phyloP scores from a whole-genome alignment of 1,139 yeast species.

The Kodamaea anthophila region DNA sequence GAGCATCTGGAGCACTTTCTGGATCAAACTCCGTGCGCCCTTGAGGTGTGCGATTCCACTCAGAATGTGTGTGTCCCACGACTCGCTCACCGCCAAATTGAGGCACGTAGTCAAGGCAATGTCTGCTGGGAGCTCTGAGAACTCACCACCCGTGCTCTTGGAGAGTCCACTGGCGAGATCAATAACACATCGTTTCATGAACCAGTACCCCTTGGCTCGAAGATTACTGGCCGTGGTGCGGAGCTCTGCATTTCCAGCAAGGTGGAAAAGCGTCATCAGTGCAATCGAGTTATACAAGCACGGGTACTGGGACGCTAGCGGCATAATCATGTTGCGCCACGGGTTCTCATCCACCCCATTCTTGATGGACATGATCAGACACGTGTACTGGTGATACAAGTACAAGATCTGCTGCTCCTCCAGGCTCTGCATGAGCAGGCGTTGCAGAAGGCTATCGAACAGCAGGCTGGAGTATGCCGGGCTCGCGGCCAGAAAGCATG shows the following conservation, averaged over 20 bases:
- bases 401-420: conserved; percentile 34
- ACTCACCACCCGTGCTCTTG: conserved; percentile 12
- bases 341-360: conserved; percentile 63
- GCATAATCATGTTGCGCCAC: conserved; percentile 56
- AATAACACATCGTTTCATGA: conserved; percentile 55
- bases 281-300: conserved; percentile 59
- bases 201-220: conserved; percentile 45
- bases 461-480: too few relatives aligned
- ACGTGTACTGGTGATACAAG: conserved; percentile 42
- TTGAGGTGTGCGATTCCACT: conserved; percentile 63
- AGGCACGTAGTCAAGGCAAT: conserved; percentile 61
- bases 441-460: not conserved
- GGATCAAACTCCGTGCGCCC: conserved; percentile 61
- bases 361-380: conserved; percentile 57
- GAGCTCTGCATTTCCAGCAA: conserved; percentile 36
- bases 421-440: conserved; percentile 16
- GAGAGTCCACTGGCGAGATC: conserved; percentile 56
- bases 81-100: conserved; percentile 57
- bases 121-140: conserved; percentile 47
- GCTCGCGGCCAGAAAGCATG: not conserved
- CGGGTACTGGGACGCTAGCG: conserved; percentile 47
- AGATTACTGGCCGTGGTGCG: conserved; percentile 35
- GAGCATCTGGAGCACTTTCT: conserved; percentile 34
- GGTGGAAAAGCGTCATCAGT: conserved; percentile 60
- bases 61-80: conserved; percentile 62